These are phyloP conservation scores for Botrytis squamosa DNA, from an alignment of 2,329 filamentous ascomycete genomes.

Conservation along the genomic window DNA sequence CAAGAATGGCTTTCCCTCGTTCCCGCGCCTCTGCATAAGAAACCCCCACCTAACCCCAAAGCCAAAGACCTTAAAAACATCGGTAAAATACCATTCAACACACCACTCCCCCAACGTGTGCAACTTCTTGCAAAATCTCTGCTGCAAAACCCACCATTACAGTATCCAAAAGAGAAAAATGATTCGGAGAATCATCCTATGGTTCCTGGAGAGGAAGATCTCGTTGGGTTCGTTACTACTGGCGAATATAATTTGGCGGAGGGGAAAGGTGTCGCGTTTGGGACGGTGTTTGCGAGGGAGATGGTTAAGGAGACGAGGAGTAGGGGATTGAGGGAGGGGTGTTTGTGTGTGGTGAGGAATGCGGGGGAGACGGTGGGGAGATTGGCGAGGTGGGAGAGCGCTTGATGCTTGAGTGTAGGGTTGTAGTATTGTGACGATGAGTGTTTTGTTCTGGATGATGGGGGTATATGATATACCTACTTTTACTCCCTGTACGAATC, in stretches of 20 bases:
- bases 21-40: constrained; percentile 34
- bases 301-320: constrained; percentile 46
- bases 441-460: too few species aligned
- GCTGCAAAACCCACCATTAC: constrained; percentile 44
- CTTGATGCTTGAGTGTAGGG: constrained; percentile 6
- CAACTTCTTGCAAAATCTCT: constrained; percentile 51
- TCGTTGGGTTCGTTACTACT: constrained; percentile 88
- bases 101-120: constrained; percentile 37
- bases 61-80: constrained; percentile 25
- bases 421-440: not conserved
- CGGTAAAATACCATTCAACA: constrained; percentile 34
- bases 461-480: not conserved
- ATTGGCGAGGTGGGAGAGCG: constrained; percentile 71
- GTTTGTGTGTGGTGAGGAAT: constrained; percentile 76
- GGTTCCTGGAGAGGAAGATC: constrained; percentile 70
- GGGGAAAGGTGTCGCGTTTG: constrained; percentile 74
- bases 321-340: constrained; percentile 43
- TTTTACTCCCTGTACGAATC: not conserved
- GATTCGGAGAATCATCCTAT: constrained; percentile 54
- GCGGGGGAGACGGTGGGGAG: constrained; percentile 77
- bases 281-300: constrained; percentile 62
- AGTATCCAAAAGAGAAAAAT: constrained; percentile 40
- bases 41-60: constrained; percentile 32
- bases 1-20: constrained; percentile 68
- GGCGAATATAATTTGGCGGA: constrained; percentile 79